A percentile compares a stretch with the other conserved stretches of the same genome.
Evolutionary conservation across 306 rosid genomes (phyloP).

Genomic region (Prunus campanulata): DNA sequence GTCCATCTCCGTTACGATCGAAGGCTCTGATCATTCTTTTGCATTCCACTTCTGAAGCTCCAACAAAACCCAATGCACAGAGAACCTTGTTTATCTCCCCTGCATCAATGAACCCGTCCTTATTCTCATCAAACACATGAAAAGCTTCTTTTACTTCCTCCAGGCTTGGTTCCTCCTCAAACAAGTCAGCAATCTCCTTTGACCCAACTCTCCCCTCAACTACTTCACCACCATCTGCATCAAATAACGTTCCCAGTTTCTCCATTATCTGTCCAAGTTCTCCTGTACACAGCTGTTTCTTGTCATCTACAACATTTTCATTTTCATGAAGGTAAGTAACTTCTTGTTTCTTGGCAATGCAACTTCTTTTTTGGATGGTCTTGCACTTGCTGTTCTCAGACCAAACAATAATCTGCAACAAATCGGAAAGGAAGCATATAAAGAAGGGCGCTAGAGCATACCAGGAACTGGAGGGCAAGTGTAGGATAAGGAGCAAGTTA

Average conservation of each 20-base stretch:
- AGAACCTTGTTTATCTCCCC: slow-evolving; percentile 42
- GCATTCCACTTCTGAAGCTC: slow-evolving; percentile 34
- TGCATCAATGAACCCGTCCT: slow-evolving; percentile 52
- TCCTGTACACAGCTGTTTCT: slow-evolving; percentile 12
- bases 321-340: not conserved
- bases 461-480: slow-evolving; percentile 12
- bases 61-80: slow-evolving; percentile 30
- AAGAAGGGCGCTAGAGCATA: slow-evolving; percentile 5
- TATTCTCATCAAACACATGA: slow-evolving; percentile 43
- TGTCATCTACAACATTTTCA: not conserved
- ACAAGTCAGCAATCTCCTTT: slow-evolving; percentile 21
- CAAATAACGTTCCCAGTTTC: slow-evolving; percentile 9
- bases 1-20: slow-evolving; percentile 46
- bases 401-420: not conserved
- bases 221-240: not conserved
- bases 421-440: not conserved
- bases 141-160: slow-evolving; percentile 53
- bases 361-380: not conserved
- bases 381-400: not conserved
- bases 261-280: slow-evolving; percentile 31
- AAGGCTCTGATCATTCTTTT: slow-evolving; percentile 38
- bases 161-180: slow-evolving; percentile 36
- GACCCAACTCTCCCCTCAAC: not conserved
- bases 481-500: slow-evolving; percentile 8
- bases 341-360: not conserved